A percentile compares a stretch with the other conserved stretches of the same genome.
phyloP scores from a whole-genome alignment of 139 green algal species.

The Yamagishiella unicocca region DNA sequence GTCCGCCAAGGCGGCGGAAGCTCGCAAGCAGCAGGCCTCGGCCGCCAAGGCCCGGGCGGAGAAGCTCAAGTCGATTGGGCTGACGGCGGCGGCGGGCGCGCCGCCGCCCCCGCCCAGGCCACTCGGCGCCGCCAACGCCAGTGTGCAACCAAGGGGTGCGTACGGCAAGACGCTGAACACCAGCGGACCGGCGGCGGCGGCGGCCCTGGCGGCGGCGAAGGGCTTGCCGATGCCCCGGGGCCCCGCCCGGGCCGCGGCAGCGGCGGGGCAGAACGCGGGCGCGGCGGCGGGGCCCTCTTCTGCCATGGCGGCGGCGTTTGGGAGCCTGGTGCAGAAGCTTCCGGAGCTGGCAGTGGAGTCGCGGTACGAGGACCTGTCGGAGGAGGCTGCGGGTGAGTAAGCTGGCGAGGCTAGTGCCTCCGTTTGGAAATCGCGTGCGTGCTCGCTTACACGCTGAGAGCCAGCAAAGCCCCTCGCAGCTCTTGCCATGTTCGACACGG shows the following conservation, averaged over 20 bases:
- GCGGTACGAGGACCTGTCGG: slow-evolving; percentile 8
- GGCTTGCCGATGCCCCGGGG: not conserved
- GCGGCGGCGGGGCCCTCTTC: not conserved
- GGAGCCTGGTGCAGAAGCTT: not conserved
- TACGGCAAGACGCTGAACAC: not conserved
- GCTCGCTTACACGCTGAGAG: too few species aligned
- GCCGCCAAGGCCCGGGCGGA: slow-evolving; percentile 3
- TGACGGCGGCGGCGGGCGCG: not conserved
- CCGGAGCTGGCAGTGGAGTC: slow-evolving; percentile 2
- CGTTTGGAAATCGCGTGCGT: too few species aligned
- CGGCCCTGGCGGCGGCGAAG: not conserved
- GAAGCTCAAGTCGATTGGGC: slow-evolving; percentile 6
- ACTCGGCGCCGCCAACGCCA: not conserved
- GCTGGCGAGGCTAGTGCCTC: too few species aligned
- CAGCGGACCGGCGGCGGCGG: not conserved
- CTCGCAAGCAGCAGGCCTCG: slow-evolving; percentile 28
- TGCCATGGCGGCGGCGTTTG: slow-evolving; percentile 47
- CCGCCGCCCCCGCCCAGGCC: not conserved
- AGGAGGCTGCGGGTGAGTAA: slow-evolving; percentile 27
- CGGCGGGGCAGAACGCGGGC: not conserved
- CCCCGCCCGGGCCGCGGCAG: not conserved
- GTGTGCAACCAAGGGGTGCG: not conserved
- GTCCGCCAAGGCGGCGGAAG: not conserved
- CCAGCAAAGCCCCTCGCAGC: too few species aligned
- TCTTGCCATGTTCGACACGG: too few species aligned